Evolutionary conservation across 371 early-diverging fungal species (phyloP).

Genomic region (Zychaea mexicana): DNA sequence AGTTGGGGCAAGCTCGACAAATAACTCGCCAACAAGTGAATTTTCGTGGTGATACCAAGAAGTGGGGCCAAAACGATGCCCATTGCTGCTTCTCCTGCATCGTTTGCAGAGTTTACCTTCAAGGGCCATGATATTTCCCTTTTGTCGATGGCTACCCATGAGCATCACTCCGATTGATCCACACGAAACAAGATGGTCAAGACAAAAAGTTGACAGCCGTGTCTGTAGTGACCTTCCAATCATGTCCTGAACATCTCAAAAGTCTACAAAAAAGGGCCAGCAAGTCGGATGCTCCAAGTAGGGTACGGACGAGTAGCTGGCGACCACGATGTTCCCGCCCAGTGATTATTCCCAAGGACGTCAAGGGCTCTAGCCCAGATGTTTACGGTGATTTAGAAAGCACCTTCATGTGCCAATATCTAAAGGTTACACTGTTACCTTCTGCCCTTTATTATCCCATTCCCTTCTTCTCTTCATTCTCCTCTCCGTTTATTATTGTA

Average conservation of each 20-base stretch:
- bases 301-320: slow-evolving; percentile 32
- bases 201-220: no score
- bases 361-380: slow-evolving; percentile 35
- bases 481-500: background rate
- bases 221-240: slow-evolving; percentile 25
- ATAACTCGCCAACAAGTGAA: no score
- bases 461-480: background rate
- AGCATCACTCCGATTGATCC: no score
- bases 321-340: slow-evolving; percentile 21
- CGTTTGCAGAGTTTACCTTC: slow-evolving; percentile 42
- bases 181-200: no score
- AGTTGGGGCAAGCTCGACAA: slow-evolving; percentile 16
- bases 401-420: slow-evolving; percentile 41
- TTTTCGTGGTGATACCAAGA: slow-evolving; percentile 11
- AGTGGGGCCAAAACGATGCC: no score
- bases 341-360: slow-evolving; percentile 27
- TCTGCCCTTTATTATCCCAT: slow-evolving; percentile 29
- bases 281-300: slow-evolving; percentile 32
- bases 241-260: slow-evolving; percentile 31
- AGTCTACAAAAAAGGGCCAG: slow-evolving; percentile 27
- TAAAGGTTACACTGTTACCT: slow-evolving; percentile 36
- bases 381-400: slow-evolving; percentile 48
- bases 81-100: slow-evolving; percentile 34
- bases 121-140: slow-evolving; percentile 19
- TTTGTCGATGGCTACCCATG: slow-evolving; percentile 50